Evolutionary conservation across 805 yeast species (phyloP).

Genomic region (Brettanomyces nanus): DNA sequence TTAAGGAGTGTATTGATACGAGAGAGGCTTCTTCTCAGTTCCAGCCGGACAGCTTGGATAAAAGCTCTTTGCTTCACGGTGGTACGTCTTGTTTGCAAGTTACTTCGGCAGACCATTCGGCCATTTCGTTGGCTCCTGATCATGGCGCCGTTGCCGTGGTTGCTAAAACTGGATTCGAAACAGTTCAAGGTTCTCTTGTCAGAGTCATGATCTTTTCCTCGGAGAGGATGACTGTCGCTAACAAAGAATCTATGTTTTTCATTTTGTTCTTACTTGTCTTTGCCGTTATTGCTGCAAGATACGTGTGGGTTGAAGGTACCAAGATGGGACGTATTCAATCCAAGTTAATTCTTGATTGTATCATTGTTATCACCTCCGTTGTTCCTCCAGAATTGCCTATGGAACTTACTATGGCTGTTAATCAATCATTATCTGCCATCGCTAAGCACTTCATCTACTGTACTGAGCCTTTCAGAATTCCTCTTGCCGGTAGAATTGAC

Average conservation of each 20-base stretch:
- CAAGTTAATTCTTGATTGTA: conserved; percentile 89
- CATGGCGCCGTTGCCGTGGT: conserved; percentile 87
- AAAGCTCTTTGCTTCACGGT: conserved; percentile 83
- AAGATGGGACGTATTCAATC: conserved; percentile 92
- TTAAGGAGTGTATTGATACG: conserved; percentile 82
- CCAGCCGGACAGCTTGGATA: conserved; percentile 77
- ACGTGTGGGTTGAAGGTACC: conserved; percentile 97
- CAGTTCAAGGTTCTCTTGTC: conserved; percentile 94
- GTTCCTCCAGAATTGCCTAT: conserved; percentile 99
- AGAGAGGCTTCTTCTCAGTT: conserved; percentile 67
- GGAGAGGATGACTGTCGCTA: conserved; percentile 94
- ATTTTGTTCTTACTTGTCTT: conserved; percentile 82
- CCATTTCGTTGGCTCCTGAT: conserved; percentile 71
- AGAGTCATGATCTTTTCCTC: conserved; percentile 96
- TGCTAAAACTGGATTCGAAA: conserved; percentile 94
- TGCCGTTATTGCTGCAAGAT: conserved; percentile 94
- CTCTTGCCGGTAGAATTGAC: conserved; percentile 95
- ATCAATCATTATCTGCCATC: conserved; percentile 79
- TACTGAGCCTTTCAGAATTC: conserved; percentile 97
- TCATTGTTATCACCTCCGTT: conserved; percentile 90
- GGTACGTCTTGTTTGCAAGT: conserved; percentile 96
- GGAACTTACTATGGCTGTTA: conserved; percentile 98
- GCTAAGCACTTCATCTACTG: conserved; percentile 86
- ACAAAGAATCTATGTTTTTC: conserved; percentile 87
- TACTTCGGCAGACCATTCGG: conserved; percentile 48